phyloP scores from a whole-genome alignment of 495 filamentous ascomycete species.

The Niebla homalea region DNA sequence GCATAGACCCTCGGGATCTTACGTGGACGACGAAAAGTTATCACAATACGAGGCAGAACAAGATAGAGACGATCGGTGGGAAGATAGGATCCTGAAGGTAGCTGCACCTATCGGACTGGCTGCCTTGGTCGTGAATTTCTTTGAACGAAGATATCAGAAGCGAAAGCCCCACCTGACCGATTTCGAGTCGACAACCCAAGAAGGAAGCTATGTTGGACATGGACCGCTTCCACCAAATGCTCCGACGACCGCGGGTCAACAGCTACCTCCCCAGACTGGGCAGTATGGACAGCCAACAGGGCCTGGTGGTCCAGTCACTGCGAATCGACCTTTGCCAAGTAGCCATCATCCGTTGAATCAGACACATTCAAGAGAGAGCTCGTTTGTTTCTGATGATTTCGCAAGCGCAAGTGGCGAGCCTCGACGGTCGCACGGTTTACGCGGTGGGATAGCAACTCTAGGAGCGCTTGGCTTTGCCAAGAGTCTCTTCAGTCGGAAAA shows the following conservation, averaged over 20 bases:
- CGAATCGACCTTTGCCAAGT: conserved; percentile 19
- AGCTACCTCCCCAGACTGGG: background rate
- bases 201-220: conserved; percentile 14
- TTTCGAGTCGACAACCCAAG: conserved; percentile 30
- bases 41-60: conserved; percentile 38
- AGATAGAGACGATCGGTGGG: conserved; percentile 53
- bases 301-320: conserved; percentile 2
- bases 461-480: conserved; percentile 52
- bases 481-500: conserved; percentile 50
- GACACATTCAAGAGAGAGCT: conserved; percentile 23
- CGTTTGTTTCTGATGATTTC: conserved; percentile 24
- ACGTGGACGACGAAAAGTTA: conserved; percentile 21
- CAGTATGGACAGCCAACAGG: background rate
- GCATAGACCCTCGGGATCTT: conserved; percentile 15
- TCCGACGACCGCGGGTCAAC: conserved; percentile 1
- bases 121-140: conserved; percentile 48
- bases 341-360: conserved; percentile 31
- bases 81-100: conserved; percentile 51
- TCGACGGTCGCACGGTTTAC: conserved; percentile 34
- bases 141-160: conserved; percentile 43
- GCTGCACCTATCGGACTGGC: conserved; percentile 55
- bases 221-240: background rate
- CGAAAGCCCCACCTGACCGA: conserved; percentile 40
- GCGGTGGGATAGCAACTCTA: conserved; percentile 53
- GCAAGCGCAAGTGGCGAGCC: conserved; percentile 30